Conservation (phyloP, 2,329 filamentous ascomycete genomes). For the Fusarium coffeatum region DNA sequence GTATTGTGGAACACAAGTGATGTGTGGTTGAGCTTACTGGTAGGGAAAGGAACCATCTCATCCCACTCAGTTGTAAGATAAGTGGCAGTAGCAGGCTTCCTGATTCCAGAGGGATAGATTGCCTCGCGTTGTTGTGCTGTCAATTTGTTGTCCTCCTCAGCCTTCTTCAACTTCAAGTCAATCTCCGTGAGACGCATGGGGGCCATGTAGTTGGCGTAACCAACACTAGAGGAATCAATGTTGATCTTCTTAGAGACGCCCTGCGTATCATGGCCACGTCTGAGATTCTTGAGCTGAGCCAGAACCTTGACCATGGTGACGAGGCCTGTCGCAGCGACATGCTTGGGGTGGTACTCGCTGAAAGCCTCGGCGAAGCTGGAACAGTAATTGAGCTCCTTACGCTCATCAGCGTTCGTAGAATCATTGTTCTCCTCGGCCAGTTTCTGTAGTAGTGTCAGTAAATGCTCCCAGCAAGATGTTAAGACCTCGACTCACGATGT, state of each 20-base stretch:
- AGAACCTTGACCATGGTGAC: conserved; percentile 34
- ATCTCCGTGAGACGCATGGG: conserved; percentile 22
- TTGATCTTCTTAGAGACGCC: conserved; percentile 31
- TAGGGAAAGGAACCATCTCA: conserved; percentile 40
- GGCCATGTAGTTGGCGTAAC: conserved; percentile 40
- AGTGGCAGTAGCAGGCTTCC: conserved; percentile 27
- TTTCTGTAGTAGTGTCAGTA: neutral
- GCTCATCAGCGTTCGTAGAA: neutral
- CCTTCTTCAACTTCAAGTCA: conserved; percentile 7
- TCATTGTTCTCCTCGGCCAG: no score
- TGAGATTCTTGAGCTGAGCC: conserved; percentile 29
- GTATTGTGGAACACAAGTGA: no score
- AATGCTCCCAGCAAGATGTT: accelerated
- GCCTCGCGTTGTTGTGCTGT: neutral
- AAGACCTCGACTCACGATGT: neutral
- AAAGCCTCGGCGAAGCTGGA: conserved; percentile 39
- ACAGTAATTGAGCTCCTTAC: neutral
- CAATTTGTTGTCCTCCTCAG: neutral
- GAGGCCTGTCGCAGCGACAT: conserved; percentile 18
- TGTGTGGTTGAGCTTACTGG: conserved; percentile 2
- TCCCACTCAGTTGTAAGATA: conserved; percentile 40
- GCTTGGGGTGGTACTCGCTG: conserved; percentile 19
- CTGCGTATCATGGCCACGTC: conserved; percentile 27
- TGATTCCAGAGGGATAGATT: neutral
- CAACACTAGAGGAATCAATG: conserved; percentile 17